Percentiles rank a stretch among this genome's conserved stretches.
These are phyloP conservation scores for Huntiella bhutanensis DNA, from an alignment of 2,329 filamentous ascomycete species.

Conservation along the genomic window DNA sequence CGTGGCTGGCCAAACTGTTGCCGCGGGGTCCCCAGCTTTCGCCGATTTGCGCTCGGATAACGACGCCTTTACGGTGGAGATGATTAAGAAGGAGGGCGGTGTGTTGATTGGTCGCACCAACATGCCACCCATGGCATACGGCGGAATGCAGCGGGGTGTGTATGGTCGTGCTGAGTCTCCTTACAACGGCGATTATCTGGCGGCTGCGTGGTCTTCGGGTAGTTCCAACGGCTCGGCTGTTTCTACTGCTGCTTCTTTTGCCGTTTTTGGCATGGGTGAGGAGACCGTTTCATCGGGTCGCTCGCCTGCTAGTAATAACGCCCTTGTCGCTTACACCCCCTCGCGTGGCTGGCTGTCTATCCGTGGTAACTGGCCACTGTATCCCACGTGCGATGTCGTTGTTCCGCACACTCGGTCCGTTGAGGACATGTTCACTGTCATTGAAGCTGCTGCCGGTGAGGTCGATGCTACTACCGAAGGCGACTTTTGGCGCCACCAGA, in stretches of 20 bases:
- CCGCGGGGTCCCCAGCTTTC: conserved; percentile 36
- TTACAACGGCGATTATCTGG: conserved; percentile 33
- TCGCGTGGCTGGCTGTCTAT: conserved; percentile 32
- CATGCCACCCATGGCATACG: conserved; percentile 30
- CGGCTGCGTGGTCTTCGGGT: conserved; percentile 35
- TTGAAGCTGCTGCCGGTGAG: conserved; percentile 27
- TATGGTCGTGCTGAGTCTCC: conserved; percentile 38
- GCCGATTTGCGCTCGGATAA: conserved; percentile 27
- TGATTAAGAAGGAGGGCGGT: conserved; percentile 28
- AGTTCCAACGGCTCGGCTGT: conserved; percentile 38
- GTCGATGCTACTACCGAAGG: conserved; percentile 22
- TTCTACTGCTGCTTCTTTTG: conserved; percentile 30
- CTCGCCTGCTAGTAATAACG: conserved; percentile 37
- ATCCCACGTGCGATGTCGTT: conserved; percentile 34
- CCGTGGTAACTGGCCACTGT: conserved; percentile 35
- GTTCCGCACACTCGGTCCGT: conserved; percentile 33
- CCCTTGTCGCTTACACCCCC: conserved; percentile 34
- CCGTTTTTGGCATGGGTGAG: conserved; percentile 31
- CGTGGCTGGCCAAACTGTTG: conserved; percentile 31
- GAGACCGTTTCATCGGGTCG: conserved; percentile 39
- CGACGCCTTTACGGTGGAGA: conserved; percentile 31
- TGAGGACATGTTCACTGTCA: conserved; percentile 28
- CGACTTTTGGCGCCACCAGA: conserved; percentile 37
- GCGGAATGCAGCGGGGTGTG: conserved; percentile 36
- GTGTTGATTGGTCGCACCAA: conserved; percentile 22